Evolutionary conservation across 2,329 filamentous ascomycete species (phyloP).

Genomic region (Fonsecaea erecta): DNA sequence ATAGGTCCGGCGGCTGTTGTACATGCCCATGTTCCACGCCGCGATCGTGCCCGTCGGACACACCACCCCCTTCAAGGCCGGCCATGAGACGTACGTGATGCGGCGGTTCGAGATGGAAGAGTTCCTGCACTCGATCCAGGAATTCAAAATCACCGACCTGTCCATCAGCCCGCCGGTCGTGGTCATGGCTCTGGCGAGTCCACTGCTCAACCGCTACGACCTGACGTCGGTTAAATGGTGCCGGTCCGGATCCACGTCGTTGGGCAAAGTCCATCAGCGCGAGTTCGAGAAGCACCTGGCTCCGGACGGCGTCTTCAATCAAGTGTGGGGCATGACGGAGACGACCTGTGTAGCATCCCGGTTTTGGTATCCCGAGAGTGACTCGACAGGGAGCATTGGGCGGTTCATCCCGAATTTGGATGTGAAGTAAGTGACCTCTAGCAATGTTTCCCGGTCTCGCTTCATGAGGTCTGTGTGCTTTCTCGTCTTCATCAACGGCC

Average conservation of each 20-base stretch:
- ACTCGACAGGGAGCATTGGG: conserved; percentile 55
- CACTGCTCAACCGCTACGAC: conserved; percentile 38
- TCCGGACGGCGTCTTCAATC: conserved; percentile 49
- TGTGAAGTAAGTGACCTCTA: conserved; percentile 12
- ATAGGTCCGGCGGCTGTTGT: conserved; percentile 44
- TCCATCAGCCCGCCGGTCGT: conserved; percentile 55
- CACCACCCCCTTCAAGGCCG: conserved; percentile 52
- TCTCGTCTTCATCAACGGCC: background rate
- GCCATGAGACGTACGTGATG: conserved; percentile 63
- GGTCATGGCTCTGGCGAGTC: conserved; percentile 40
- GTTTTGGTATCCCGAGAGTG: conserved; percentile 45
- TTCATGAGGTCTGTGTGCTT: background rate
- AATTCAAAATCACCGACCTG: conserved; percentile 54
- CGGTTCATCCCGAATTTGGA: conserved; percentile 45
- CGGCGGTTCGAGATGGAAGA: conserved; percentile 65
- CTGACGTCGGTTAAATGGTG: conserved; percentile 51
- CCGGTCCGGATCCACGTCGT: conserved; percentile 55
- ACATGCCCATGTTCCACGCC: conserved; percentile 58
- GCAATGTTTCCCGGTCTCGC: background rate
- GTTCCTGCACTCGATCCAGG: conserved; percentile 47
- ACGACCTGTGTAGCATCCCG: conserved; percentile 42
- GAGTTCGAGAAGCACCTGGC: conserved; percentile 49
- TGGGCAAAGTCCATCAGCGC: conserved; percentile 48
- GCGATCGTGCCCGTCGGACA: conserved; percentile 54
- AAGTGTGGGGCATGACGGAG: conserved; percentile 63